These are phyloP conservation scores for Chrysanthemum seticuspe DNA, from an alignment of 129 eudicot species.

Conservation along the genomic window DNA sequence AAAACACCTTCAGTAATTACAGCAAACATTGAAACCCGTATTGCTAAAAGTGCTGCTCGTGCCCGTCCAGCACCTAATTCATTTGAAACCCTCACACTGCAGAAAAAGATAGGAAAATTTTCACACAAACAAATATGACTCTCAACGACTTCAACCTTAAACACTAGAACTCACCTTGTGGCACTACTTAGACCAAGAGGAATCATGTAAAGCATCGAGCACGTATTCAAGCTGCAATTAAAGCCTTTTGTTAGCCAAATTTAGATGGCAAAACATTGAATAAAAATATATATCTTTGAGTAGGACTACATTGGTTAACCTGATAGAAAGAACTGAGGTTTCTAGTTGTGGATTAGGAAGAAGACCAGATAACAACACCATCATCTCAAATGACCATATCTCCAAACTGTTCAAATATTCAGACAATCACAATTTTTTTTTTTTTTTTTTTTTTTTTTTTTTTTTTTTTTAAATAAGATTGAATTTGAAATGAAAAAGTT, in stretches of 20 bases:
- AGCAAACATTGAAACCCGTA: conserved; percentile 27
- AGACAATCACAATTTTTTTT: not conserved
- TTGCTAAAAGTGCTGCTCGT: conserved; percentile 42
- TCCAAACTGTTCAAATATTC: conserved; percentile 54
- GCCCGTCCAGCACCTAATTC: conserved; percentile 59
- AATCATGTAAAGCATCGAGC: conserved; percentile 64
- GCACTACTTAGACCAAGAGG: conserved; percentile 80
- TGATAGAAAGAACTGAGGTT: conserved; percentile 79
- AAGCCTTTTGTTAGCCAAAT: not conserved
- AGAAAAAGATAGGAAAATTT: not conserved
- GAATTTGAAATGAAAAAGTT: not conserved
- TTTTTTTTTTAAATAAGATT: not conserved
- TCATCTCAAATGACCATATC: conserved; percentile 85
- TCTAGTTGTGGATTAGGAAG: conserved; percentile 85
- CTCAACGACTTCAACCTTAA: not conserved
- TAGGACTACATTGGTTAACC: conserved; percentile 33
- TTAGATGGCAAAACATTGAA: not conserved
- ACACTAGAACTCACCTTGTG: conserved; percentile 45
- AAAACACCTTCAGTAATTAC: conserved; percentile 40
- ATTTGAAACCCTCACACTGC: conserved; percentile 53
- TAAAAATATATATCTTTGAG: not conserved
- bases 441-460: not conserved
- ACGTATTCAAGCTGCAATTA: conserved; percentile 60
- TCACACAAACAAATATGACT: not conserved
- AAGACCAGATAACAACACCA: conserved; percentile 79